Evolutionary conservation across 2,329 filamentous ascomycete species (phyloP), one percentile per base, ranked within the genome.

Genomic region (Sarocladium brachiariae): DNA sequence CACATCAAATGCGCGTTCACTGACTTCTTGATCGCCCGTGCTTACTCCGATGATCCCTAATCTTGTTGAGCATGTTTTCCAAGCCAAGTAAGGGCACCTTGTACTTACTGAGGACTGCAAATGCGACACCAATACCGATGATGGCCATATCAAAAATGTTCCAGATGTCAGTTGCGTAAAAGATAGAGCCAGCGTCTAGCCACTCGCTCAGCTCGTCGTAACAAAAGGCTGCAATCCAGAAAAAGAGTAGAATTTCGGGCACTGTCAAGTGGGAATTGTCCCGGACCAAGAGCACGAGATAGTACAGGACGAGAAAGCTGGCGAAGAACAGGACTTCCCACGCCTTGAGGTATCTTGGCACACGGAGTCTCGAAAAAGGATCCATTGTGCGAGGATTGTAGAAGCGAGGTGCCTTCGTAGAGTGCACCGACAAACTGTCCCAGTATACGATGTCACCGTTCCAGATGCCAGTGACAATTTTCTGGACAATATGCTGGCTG

Each of bases 181-280:
- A 95, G 33, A 91, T 80, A 27, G 88, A 84, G 0, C 91, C 91
- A 1, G 91, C 89, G 69, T 96, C 89, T 49, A 83, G 77, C 70
- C 89, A 89, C 59, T 95, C 89, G 59, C 86, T 87, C 52, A 93
- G 73, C 66, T 91, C 90, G 58, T 96, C 90, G 61, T 93, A 95
- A 34, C 87, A 82, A 70, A 95, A 96, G 7, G 89, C 86, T 4
- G 83, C 83, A 58, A 96, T 85, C 87, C 89, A 96, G 48, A 95
- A 67, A 63, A 92, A 93, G 37, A 96, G 77, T 14, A 88, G 62
- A 2, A 85, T 69, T 64, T 96, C 90, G 16, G 83, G 71, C 0
- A 73, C 62, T 0, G 86, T 89, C 50, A 96, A 80, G 24, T 74
- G 72, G 16, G 75, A 72, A 8, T 82, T 77, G 56, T 86, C 81